phyloP scores from a whole-genome alignment of 2,329 filamentous ascomycete genomes.

The Aspergillus novofumigatus region DNA sequence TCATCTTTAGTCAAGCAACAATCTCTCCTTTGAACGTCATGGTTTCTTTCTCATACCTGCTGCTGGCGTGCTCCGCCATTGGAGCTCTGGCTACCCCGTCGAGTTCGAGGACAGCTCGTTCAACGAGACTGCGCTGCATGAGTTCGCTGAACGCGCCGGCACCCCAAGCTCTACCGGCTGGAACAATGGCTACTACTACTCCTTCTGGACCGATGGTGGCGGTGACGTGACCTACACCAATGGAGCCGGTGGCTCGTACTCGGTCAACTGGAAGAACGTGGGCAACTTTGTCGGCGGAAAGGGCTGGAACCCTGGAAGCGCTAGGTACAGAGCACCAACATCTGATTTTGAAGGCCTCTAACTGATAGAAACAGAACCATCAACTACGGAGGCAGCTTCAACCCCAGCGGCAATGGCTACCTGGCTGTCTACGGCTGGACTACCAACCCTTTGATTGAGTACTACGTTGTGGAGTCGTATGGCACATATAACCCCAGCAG shows the following conservation, averaged over 20 bases:
- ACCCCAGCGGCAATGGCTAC: slow-evolving; percentile 30
- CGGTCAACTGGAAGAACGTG: slow-evolving; percentile 42
- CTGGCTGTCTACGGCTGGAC: slow-evolving; percentile 42
- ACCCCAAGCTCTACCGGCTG: slow-evolving; percentile 28
- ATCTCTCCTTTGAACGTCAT: slow-evolving; percentile 11
- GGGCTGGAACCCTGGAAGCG: slow-evolving; percentile 53
- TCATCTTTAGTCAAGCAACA: background rate
- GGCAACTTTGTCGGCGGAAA: slow-evolving; percentile 57
- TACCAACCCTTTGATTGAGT: slow-evolving; percentile 32
- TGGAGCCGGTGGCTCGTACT: slow-evolving; percentile 42
- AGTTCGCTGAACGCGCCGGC: slow-evolving; percentile 14
- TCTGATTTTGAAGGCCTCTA: background rate
- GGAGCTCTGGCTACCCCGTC: slow-evolving; percentile 20
- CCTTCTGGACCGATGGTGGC: slow-evolving; percentile 48
- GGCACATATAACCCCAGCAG: slow-evolving; percentile 30
- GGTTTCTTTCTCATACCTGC: slow-evolving; percentile 23
- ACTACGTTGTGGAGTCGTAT: slow-evolving; percentile 36
- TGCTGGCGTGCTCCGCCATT: slow-evolving; percentile 19
- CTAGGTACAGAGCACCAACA: slow-evolving; percentile 36
- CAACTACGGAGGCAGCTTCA: slow-evolving; percentile 27
- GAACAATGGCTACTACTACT: slow-evolving; percentile 47
- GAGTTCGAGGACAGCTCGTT: slow-evolving; percentile 13
- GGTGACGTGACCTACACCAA: slow-evolving; percentile 46
- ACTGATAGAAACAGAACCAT: slow-evolving; percentile 14
- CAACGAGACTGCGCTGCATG: slow-evolving; percentile 6